A percentile compares a stretch with the other conserved stretches of the same genome.
These are phyloP conservation scores for Kurtzmaniella quercitrusa DNA, from an alignment of 1,139 yeast genomes.

Conservation along the genomic window DNA sequence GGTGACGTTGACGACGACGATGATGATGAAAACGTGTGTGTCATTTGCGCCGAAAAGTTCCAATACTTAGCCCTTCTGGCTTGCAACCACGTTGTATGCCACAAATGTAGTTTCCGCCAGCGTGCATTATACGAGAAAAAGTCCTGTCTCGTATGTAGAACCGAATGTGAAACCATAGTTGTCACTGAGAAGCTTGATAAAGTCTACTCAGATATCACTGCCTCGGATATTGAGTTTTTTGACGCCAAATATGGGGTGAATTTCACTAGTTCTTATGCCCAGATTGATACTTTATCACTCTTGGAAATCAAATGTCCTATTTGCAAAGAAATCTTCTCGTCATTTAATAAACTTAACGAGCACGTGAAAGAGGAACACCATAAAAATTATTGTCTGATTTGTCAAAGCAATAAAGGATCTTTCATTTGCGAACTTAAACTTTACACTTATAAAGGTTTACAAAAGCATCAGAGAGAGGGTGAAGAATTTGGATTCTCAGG, in stretches of 20 bases:
- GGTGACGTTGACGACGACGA: conserved; percentile 2
- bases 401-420: conserved; percentile 71
- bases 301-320: conserved; percentile 57
- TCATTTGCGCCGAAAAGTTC: conserved; percentile 80
- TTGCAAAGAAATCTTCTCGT: conserved; percentile 40
- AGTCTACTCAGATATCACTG: conserved; percentile 35
- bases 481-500: conserved; percentile 74
- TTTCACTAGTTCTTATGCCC: conserved; percentile 46
- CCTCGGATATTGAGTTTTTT: conserved; percentile 25
- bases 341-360: conserved; percentile 55
- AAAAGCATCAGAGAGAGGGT: conserved; percentile 68
- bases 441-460: conserved; percentile 59
- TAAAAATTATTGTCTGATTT: conserved; percentile 65
- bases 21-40: conserved; percentile 47
- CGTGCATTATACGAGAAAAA: conserved; percentile 74
- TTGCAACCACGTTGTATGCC: conserved; percentile 85
- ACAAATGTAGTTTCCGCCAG: conserved; percentile 76
- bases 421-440: conserved; percentile 69
- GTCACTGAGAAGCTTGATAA: conserved; percentile 46
- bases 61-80: conserved; percentile 65
- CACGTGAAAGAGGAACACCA: conserved; percentile 67
- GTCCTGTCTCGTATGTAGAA: conserved; percentile 78
- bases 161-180: conserved; percentile 57
- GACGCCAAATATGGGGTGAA: conserved; percentile 47
- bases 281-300: conserved; percentile 44